A percentile compares a stretch with the other conserved stretches of the same genome.
Conservation (phyloP, 2,329 filamentous ascomycete species). For the Purpureocillium lavendulum region DNA sequence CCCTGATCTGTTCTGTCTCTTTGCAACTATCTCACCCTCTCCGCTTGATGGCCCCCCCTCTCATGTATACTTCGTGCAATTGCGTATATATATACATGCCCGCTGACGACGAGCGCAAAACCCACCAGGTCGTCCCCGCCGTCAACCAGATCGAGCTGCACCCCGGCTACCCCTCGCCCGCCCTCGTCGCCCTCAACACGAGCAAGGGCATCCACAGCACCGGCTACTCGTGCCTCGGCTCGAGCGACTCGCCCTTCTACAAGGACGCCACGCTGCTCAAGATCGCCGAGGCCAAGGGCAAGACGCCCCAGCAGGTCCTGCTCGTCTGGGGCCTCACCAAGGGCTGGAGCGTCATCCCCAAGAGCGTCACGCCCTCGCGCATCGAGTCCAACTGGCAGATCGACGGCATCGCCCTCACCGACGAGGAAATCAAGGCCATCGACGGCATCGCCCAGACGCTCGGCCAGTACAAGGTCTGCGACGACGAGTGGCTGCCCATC, state of each 20-base stretch:
- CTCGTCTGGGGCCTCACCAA: conserved; percentile 75
- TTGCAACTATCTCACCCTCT: too few species aligned
- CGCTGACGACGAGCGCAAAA: background rate
- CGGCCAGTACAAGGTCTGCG: conserved; percentile 57
- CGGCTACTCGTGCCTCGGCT: conserved; percentile 67
- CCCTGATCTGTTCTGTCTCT: too few species aligned
- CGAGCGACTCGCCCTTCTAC: conserved; percentile 60
- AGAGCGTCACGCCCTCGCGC: conserved; percentile 65
- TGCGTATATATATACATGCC: background rate
- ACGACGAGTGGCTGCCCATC: conserved; percentile 63
- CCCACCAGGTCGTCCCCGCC: conserved; percentile 47
- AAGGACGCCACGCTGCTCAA: conserved; percentile 55
- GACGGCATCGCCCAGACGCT: conserved; percentile 64
- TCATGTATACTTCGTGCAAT: too few species aligned
- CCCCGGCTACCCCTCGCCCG: conserved; percentile 73
- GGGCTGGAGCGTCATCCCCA: conserved; percentile 78
- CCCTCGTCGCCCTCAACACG: conserved; percentile 65
- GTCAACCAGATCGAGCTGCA: conserved; percentile 81
- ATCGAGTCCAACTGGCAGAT: conserved; percentile 71
- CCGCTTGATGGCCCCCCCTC: too few species aligned
- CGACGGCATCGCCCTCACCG: conserved; percentile 64
- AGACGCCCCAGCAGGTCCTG: conserved; percentile 67
- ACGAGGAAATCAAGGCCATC: conserved; percentile 63
- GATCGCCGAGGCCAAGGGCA: conserved; percentile 57
- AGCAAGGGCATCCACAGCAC: conserved; percentile 68